A percentile compares a stretch with the other conserved stretches of the same genome.
phyloP scores from a whole-genome alignment of 495 filamentous ascomycete species.

The Xylaria sp. region DNA sequence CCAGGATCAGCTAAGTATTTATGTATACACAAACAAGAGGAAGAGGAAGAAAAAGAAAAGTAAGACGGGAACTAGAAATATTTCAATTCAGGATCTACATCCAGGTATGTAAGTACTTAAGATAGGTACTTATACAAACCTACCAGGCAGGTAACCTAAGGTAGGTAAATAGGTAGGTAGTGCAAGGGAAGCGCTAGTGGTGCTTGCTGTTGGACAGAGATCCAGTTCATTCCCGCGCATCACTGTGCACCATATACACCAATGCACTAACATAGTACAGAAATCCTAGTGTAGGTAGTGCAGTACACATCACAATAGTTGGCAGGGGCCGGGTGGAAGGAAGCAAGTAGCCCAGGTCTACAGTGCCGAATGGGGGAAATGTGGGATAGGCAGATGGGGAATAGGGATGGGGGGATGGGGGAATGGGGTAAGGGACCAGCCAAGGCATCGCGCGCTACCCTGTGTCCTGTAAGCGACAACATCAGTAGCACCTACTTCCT shows the following conservation, averaged over 20 bases:
- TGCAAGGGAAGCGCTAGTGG: conserved; percentile 8
- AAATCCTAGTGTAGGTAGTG: too few species aligned
- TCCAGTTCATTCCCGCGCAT: conserved; percentile 1
- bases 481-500: neutral
- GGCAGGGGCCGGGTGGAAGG: neutral
- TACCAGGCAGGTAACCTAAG: too few species aligned
- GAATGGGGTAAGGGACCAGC: conserved; percentile 6
- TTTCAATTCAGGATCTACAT: conserved; percentile 17
- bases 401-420: neutral
- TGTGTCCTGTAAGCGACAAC: conserved; percentile 5
- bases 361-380: neutral
- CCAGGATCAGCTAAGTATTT: neutral
- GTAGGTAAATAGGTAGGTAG: neutral
- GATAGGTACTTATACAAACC: too few species aligned
- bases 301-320: neutral
- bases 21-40: neutral
- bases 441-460: neutral
- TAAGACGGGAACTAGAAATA: neutral
- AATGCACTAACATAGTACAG: too few species aligned
- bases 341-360: neutral
- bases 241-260: neutral
- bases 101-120: too few species aligned
- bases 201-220: conserved; percentile 4
- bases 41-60: neutral
- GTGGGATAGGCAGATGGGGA: too few species aligned